Conservation (phyloP, 352 stramenopile species). For the Pythium phragmitis region DNA sequence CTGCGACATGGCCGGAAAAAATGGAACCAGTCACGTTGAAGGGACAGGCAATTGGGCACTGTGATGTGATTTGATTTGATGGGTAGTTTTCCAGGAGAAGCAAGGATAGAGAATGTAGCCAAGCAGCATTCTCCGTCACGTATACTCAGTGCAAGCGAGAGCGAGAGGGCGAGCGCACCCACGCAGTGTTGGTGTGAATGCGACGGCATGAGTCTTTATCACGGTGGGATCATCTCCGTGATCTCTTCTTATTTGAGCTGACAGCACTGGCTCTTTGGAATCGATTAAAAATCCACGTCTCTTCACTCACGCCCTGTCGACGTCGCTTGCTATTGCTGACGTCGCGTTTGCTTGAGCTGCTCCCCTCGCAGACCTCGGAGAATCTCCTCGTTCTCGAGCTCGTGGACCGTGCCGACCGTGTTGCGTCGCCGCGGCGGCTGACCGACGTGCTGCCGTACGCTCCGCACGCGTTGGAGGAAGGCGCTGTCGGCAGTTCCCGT, state of each 20-base stretch:
- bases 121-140: not conserved
- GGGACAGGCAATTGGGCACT: no score
- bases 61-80: not conserved
- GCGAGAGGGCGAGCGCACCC: not conserved
- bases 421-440: conserved; percentile 27
- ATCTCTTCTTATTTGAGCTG: no score
- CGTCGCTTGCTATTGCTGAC: not conserved
- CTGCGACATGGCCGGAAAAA: not conserved
- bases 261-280: not conserved
- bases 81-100: not conserved
- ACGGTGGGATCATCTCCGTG: no score
- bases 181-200: no score
- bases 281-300: no score
- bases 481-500: conserved; percentile 32
- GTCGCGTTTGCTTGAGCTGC: conserved; percentile 11
- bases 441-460: conserved; percentile 21
- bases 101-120: not conserved
- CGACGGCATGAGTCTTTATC: no score
- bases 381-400: conserved; percentile 62
- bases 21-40: not conserved
- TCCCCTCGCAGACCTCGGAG: conserved; percentile 32
- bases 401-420: conserved; percentile 53
- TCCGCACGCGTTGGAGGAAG: conserved; percentile 41
- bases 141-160: not conserved
- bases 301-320: not conserved